A percentile compares a stretch with the other conserved stretches of the same genome.
phyloP scores from a whole-genome alignment of 169 alveolate genomes.

The Eimeria zaria region DNA sequence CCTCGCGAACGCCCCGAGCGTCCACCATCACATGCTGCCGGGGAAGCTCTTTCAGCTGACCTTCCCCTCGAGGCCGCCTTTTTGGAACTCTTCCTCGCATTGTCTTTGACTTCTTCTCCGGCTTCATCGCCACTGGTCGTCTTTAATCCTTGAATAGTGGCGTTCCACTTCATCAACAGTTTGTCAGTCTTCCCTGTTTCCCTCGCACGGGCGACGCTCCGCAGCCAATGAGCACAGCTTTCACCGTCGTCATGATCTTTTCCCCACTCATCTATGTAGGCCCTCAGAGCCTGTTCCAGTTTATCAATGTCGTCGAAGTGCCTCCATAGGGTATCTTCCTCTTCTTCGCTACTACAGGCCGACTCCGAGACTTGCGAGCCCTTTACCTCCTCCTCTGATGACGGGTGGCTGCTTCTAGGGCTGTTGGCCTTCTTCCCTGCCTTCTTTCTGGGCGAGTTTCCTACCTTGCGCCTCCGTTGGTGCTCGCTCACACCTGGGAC shows the following conservation, averaged over 20 bases:
- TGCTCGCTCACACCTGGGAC: slow-evolving; percentile 68
- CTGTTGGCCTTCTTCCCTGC: neutral
- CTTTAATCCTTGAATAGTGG: neutral
- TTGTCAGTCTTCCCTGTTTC: slow-evolving; percentile 62
- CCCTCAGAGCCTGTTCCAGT: slow-evolving; percentile 49
- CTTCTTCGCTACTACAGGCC: slow-evolving; percentile 7
- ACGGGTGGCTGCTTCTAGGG: neutral
- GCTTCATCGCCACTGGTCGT: neutral
- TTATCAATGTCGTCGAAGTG: slow-evolving; percentile 61
- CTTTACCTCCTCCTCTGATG: slow-evolving; percentile 26
- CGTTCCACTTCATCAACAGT: slow-evolving; percentile 62
- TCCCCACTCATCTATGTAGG: slow-evolving; percentile 73
- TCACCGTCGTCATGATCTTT: slow-evolving; percentile 70
- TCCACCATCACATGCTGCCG: neutral
- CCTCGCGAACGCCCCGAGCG: slow-evolving; percentile 17
- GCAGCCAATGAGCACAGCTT: slow-evolving; percentile 59
- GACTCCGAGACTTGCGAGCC: slow-evolving; percentile 7
- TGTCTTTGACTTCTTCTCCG: neutral
- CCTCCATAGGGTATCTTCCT: slow-evolving; percentile 33
- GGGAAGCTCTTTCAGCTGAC: slow-evolving; percentile 24
- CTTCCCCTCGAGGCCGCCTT: slow-evolving; percentile 9
- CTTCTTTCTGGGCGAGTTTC: slow-evolving; percentile 31
- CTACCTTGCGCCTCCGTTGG: slow-evolving; percentile 75
- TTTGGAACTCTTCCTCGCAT: neutral
- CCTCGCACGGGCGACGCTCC: slow-evolving; percentile 31